Percentiles rank a stretch among this genome's conserved stretches.
phyloP scores from a whole-genome alignment of 345 rosid species.

The Cardiospermum halicacabum region DNA sequence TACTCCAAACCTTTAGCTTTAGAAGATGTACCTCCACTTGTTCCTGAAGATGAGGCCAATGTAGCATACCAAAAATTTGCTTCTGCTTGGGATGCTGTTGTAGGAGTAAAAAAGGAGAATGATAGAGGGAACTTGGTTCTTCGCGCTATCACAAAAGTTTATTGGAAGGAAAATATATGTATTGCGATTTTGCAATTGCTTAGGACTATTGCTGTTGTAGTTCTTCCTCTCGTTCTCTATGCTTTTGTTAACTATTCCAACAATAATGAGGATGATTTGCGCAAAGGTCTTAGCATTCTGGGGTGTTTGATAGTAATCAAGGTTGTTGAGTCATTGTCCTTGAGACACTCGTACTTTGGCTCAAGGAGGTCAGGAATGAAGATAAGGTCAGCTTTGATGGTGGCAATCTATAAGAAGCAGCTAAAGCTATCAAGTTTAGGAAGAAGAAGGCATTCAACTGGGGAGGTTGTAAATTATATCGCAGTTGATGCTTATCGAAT shows the following conservation, averaged over 20 bases:
- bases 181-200: conserved; percentile 43
- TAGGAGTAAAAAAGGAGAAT: conserved; percentile 21
- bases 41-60: conserved; percentile 51
- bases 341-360: conserved; percentile 64
- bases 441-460: conserved; percentile 61
- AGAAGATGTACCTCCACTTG: conserved; percentile 59
- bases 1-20: conserved; percentile 44
- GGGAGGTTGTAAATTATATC: conserved; percentile 72
- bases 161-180: conserved; percentile 48
- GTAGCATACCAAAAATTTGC: conserved; percentile 51
- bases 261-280: conserved; percentile 30
- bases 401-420: conserved; percentile 58
- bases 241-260: conserved; percentile 57
- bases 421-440: conserved; percentile 60
- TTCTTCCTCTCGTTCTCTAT: conserved; percentile 58
- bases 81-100: conserved; percentile 39
- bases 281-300: conserved; percentile 42
- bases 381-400: conserved; percentile 72
- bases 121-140: conserved; percentile 39
- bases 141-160: conserved; percentile 40
- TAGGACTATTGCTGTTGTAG: conserved; percentile 42
- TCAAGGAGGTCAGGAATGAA: conserved; percentile 70
- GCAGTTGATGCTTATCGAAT: conserved; percentile 76
- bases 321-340: conserved; percentile 59
- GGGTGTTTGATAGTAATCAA: conserved; percentile 46